These are phyloP conservation scores for Rubia balearica DNA, from an alignment of 305 asterid species.

Conservation along the genomic window DNA sequence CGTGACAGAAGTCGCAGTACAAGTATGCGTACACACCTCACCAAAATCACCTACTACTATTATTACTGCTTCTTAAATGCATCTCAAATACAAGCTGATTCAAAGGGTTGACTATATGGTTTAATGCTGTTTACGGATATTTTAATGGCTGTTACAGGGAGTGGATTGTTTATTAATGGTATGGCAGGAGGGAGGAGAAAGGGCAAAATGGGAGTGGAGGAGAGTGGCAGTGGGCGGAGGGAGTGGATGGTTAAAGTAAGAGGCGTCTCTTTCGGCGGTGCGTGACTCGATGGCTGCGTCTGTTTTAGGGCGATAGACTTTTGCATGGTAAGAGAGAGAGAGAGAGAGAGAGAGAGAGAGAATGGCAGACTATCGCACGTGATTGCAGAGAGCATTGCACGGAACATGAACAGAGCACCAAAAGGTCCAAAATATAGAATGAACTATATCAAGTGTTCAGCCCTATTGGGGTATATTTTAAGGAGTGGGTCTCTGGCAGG, in stretches of 20 bases:
- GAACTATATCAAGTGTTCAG: neutral
- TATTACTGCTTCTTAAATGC: neutral
- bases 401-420: constrained; percentile 6
- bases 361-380: neutral
- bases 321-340: too few relatives aligned
- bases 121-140: neutral
- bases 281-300: too few relatives aligned
- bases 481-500: too few relatives aligned
- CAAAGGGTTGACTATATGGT: too few relatives aligned
- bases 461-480: neutral
- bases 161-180: neutral
- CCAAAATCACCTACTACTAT: neutral
- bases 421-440: neutral
- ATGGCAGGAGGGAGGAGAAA: neutral
- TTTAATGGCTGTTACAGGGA: neutral
- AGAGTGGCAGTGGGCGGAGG: neutral
- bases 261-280: constrained; percentile 28
- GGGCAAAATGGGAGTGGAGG: neutral
- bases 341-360: neutral
- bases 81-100: too few relatives aligned
- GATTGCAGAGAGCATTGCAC: constrained; percentile 3
- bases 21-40: constrained; percentile 14
- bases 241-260: constrained; percentile 31
- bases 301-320: neutral
- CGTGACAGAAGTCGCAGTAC: constrained; percentile 27